These are phyloP conservation scores for Lecanicillium sp. DNA, from an alignment of 2,329 filamentous ascomycete genomes.

Conservation along the genomic window DNA sequence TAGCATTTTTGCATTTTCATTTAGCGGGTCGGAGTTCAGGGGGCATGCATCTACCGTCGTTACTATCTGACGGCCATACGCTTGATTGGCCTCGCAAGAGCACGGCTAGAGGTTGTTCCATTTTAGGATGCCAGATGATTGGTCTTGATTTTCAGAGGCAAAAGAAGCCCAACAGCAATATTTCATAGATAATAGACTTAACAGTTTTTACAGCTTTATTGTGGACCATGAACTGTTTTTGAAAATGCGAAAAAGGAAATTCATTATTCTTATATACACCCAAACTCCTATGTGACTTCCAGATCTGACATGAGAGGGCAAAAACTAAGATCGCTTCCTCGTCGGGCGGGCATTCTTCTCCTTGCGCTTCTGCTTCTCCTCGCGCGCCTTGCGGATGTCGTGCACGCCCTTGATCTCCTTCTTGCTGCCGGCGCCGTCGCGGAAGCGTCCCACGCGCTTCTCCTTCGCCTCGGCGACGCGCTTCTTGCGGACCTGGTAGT, in stretches of 20 bases:
- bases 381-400: conserved; percentile 78
- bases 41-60: no score
- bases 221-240: not conserved
- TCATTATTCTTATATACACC: conserved; percentile 6
- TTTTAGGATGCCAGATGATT: no score
- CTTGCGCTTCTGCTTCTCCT: conserved; percentile 66
- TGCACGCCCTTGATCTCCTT: conserved; percentile 74
- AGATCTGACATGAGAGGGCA: no score
- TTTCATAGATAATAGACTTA: not conserved
- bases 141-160: no score
- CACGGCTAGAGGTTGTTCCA: no score
- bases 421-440: conserved; percentile 65
- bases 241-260: not conserved
- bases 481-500: conserved; percentile 88
- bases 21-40: no score
- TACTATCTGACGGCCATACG: no score
- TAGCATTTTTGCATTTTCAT: no score
- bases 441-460: conserved; percentile 70
- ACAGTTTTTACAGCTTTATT: not conserved
- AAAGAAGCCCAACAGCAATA: not conserved
- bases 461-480: conserved; percentile 81
- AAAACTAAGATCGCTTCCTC: conserved; percentile 42
- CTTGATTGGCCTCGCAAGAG: no score
- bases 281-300: not conserved
- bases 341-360: conserved; percentile 85